These are phyloP conservation scores for Oryza coarctata DNA, from an alignment of 176 grass and related monocot genomes.

Conservation along the genomic window DNA sequence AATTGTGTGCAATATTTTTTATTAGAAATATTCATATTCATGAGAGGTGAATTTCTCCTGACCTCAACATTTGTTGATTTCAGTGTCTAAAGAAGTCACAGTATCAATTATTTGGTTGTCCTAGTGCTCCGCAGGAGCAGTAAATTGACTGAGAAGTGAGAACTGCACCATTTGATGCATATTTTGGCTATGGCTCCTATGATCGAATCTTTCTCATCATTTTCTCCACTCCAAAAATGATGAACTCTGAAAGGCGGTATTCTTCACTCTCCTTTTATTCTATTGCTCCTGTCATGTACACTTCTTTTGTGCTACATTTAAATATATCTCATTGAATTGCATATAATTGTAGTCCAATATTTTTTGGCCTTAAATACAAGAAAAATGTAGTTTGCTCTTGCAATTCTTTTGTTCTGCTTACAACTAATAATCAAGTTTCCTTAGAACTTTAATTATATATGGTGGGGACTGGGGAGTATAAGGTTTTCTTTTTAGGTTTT, in stretches of 20 bases:
- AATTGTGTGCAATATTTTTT: background rate
- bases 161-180: constrained; percentile 13
- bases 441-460: constrained; percentile 13
- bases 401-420: constrained; percentile 10
- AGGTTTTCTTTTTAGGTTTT: background rate
- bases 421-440: constrained; percentile 12
- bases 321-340: background rate
- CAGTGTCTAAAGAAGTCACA: constrained; percentile 8
- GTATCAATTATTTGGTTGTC: background rate
- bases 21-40: constrained; percentile 5
- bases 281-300: constrained; percentile 9
- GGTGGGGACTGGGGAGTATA: background rate
- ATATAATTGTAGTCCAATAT: background rate
- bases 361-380: constrained; percentile 8
- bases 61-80: constrained; percentile 4
- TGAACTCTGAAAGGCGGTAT: constrained; percentile 37
- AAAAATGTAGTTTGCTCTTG: background rate
- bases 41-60: constrained; percentile 23
- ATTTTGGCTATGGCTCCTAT: constrained; percentile 17
- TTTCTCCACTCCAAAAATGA: constrained; percentile 24
- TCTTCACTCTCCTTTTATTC: constrained; percentile 3
- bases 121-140: background rate
- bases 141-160: constrained; percentile 5
- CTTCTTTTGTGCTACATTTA: background rate
- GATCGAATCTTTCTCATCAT: constrained; percentile 12